phyloP scores from a whole-genome alignment of 176 grass and related monocot species.

The Zoysia japonica region DNA sequence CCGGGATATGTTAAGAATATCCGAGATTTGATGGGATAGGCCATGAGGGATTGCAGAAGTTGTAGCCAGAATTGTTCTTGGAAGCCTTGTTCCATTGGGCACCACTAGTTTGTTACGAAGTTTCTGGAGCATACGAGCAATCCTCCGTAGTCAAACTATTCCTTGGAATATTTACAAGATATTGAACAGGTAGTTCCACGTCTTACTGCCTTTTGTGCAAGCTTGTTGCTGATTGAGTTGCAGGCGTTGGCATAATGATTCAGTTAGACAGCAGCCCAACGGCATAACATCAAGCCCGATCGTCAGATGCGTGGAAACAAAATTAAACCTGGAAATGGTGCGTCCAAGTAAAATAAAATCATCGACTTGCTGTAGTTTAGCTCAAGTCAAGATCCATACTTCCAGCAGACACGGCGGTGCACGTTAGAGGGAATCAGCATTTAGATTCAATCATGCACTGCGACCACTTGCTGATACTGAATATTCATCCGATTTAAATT shows the following conservation, averaged over 20 bases:
- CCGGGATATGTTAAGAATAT: constrained; percentile 50
- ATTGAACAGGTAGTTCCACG: neutral
- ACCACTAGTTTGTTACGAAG: neutral
- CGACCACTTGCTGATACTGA: constrained; percentile 27
- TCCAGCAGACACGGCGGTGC: constrained; percentile 33
- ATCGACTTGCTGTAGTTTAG: constrained; percentile 6
- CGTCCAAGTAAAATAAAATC: neutral
- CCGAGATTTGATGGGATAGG: neutral
- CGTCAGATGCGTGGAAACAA: neutral
- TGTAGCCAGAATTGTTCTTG: constrained; percentile 3
- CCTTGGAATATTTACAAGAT: neutral
- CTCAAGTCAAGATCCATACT: constrained; percentile 20
- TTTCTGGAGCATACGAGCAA: constrained; percentile 24
- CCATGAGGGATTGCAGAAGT: neutral
- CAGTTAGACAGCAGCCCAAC: too few relatives aligned
- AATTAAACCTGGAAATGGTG: neutral
- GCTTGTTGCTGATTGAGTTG: neutral
- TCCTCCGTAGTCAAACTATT: neutral
- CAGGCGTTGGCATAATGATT: too few relatives aligned
- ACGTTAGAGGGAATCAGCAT: constrained; percentile 39
- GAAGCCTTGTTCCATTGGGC: constrained; percentile 12
- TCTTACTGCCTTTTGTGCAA: neutral
- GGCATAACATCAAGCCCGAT: neutral
- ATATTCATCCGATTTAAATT: neutral
- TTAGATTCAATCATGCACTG: constrained; percentile 15